Evolutionary conservation across 139 green algal species (phyloP).

Genomic region (Tetraselmis chui): DNA sequence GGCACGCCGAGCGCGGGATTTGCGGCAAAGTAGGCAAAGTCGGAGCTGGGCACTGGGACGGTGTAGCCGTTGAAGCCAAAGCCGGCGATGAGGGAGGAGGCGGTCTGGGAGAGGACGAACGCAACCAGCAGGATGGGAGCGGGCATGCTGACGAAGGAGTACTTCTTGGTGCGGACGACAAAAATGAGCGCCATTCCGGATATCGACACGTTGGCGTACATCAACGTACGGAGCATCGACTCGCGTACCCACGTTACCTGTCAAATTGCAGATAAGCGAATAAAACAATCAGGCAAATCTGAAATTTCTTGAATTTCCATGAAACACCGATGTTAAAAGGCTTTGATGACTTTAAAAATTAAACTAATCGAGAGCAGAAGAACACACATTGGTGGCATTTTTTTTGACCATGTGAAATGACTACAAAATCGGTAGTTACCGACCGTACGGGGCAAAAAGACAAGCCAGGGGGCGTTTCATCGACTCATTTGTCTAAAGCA

Average conservation of each 20-base stretch:
- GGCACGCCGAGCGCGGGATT: conserved; percentile 24
- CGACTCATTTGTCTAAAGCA: too few relatives aligned
- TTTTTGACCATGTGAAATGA: too few relatives aligned
- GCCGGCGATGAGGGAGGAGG: conserved; percentile 49
- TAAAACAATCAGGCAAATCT: too few relatives aligned
- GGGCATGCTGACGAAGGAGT: conserved; percentile 34
- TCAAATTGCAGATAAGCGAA: too few relatives aligned
- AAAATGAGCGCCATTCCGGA: conserved; percentile 74
- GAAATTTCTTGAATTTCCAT: too few relatives aligned
- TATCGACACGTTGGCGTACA: conserved; percentile 68
- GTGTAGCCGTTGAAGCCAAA: conserved; percentile 70
- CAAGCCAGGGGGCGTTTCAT: too few relatives aligned
- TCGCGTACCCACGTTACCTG: conserved; percentile 63
- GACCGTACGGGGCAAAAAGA: too few relatives aligned
- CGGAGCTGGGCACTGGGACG: conserved; percentile 26
- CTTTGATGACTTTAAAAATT: too few relatives aligned
- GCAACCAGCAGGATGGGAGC: background rate
- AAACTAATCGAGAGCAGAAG: too few relatives aligned
- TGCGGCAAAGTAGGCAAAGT: conserved; percentile 47
- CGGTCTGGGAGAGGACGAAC: conserved; percentile 26
- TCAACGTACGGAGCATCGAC: conserved; percentile 56
- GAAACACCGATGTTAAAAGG: too few relatives aligned
- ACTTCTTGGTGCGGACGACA: conserved; percentile 56
- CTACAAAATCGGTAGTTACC: too few relatives aligned
- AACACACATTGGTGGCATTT: too few relatives aligned